Evolutionary conservation across 495 filamentous ascomycete species (phyloP), one percentile per base, ranked within the genome.

Genomic region (Xylaria flabelliformis): DNA sequence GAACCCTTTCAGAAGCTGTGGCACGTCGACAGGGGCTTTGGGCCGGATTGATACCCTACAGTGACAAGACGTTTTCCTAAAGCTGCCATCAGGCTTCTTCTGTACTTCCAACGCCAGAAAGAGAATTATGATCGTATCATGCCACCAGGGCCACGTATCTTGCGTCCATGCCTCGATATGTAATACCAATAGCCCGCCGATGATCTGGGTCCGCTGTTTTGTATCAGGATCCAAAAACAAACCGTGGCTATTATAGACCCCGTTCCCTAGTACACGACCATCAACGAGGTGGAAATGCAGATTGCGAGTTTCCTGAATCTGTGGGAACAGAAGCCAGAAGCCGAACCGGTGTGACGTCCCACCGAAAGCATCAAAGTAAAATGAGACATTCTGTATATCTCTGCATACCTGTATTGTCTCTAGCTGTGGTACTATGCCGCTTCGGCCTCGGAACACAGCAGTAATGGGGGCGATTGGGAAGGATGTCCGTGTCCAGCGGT

Each of bases 321-420:
- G 67, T 24, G 67, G 67, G 53, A 55, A 59, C 19, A 73, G 29
- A 17, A 70, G 4, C 72, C 72, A 73, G 46, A 73, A 73, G 19
- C 72, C 72, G 50, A 70, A 70, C n/a, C 44, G 64, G 26, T 73
- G 67, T 3, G 24, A 46, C 9, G 72, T 65, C 15, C 72, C 72
- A 32, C 72, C 66, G 24, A 73, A 73, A 13, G 55, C 12, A 41
- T 62, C 61, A 36, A 70, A 73, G 39, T 73, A 73, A 34, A 73
- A 73, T 21, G 72, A 48, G 7, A 66, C 61, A 19, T 64, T 56
- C 34, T 73, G 72, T 39, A 63, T 66, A 46, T 73, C 72, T 39
- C 72, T 63, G 46, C 67, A 63, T 36, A 73, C 48, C 12, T 73
- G 56, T 61, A 73, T 70, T 36, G 67, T 42, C 59, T 64, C 34